Percentiles rank a stretch among this genome's conserved stretches.
These are phyloP conservation scores for Chiua virens DNA, from an alignment of 768 basidiomycete genomes.

Conservation along the genomic window DNA sequence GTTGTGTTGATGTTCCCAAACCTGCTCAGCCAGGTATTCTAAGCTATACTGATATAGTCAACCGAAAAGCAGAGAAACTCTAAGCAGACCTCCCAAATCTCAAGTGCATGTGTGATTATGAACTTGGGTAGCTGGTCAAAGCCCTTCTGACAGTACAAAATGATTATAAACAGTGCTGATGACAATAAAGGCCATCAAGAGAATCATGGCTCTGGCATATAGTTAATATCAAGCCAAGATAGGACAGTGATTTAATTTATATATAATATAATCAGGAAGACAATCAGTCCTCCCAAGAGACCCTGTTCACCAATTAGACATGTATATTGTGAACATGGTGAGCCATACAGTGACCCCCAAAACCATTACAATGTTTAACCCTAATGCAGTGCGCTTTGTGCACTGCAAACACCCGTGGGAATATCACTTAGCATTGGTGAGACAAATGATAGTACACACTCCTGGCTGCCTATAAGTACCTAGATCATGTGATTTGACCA, in stretches of 20 bases:
- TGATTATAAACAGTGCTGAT: slow-evolving; percentile 76
- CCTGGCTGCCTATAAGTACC: too few relatives aligned
- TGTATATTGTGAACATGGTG: too few relatives aligned
- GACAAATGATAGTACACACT: too few relatives aligned
- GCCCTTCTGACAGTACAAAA: slow-evolving; percentile 71
- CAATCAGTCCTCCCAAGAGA: too few relatives aligned
- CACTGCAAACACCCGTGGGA: too few relatives aligned
- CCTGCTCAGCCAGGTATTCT: slow-evolving; percentile 17
- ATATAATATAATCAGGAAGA: slow-evolving; percentile 58
- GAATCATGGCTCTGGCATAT: slow-evolving; percentile 40
- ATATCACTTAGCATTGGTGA: too few relatives aligned
- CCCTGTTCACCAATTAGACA: too few relatives aligned
- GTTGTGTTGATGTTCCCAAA: slow-evolving; percentile 15
- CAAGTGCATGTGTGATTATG: too few relatives aligned
- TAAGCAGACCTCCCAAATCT: slow-evolving; percentile 21
- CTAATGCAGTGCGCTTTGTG: too few relatives aligned
- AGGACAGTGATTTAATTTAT: slow-evolving; percentile 32
- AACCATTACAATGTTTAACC: too few relatives aligned
- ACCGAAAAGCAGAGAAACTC: slow-evolving; percentile 17
- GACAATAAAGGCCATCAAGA: slow-evolving; percentile 64
- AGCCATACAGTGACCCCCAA: too few relatives aligned
- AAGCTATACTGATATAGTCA: slow-evolving; percentile 10
- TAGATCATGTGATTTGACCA: too few relatives aligned
- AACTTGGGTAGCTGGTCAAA: slow-evolving; percentile 77
- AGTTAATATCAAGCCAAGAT: not conserved